phyloP scores from a whole-genome alignment of 805 yeast species.

The Kodamaea jinghongensis region DNA sequence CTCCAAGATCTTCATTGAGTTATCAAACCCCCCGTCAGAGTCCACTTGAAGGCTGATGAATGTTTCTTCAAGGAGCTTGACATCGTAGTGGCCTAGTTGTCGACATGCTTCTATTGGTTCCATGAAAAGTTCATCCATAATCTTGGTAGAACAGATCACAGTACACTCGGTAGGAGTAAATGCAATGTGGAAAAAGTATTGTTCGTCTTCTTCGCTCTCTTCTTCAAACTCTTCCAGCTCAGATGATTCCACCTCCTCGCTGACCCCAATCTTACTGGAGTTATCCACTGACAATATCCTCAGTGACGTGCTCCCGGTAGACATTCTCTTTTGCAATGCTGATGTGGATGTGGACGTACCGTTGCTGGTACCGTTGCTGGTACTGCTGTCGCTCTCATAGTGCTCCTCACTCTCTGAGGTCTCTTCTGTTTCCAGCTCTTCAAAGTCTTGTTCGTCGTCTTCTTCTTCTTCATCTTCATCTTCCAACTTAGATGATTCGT shows the following conservation, averaged over 20 bases:
- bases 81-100: constrained; percentile 31
- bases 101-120: constrained; percentile 37
- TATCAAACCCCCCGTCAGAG: constrained; percentile 56
- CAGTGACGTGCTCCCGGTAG: constrained; percentile 5
- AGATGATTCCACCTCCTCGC: constrained; percentile 3
- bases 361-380: neutral
- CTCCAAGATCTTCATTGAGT: constrained; percentile 49
- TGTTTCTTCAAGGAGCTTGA: constrained; percentile 39
- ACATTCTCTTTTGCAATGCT: constrained; percentile 3
- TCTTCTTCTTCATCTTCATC: constrained; percentile 13
- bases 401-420: constrained; percentile 14
- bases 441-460: constrained; percentile 10
- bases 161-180: constrained; percentile 64
- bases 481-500: constrained; percentile 25
- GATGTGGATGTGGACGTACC: neutral
- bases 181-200: constrained; percentile 56
- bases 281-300: constrained; percentile 19
- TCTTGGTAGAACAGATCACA: constrained; percentile 46
- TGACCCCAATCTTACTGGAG: constrained; percentile 23
- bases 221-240: constrained; percentile 9
- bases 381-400: constrained; percentile 16
- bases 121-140: constrained; percentile 38
- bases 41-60: constrained; percentile 58
- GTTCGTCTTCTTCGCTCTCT: constrained; percentile 21
- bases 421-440: no score